Percentiles rank a stretch among this genome's conserved stretches.
Evolutionary conservation across 2,329 filamentous ascomycete species (phyloP).

Genomic region (Fusarium cicatricum): DNA sequence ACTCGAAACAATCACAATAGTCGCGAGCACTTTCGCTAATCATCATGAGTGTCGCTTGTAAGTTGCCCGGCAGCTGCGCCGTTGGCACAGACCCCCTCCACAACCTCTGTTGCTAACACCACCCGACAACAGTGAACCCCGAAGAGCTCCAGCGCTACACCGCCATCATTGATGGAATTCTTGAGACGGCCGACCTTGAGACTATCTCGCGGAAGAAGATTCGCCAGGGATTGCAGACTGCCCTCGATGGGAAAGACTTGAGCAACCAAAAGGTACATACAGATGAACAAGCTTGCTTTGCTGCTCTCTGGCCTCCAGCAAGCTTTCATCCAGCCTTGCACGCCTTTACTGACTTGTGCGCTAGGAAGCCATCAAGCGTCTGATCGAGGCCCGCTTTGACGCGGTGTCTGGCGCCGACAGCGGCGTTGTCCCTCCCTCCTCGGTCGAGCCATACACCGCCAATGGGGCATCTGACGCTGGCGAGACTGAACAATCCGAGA

Average conservation of each 20-base stretch:
- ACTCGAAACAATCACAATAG: slow-evolving; percentile 13
- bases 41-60: slow-evolving; percentile 43
- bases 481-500: slow-evolving; percentile 58
- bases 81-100: slow-evolving; percentile 16
- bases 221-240: slow-evolving; percentile 62
- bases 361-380: slow-evolving; percentile 70
- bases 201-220: slow-evolving; percentile 72
- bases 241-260: slow-evolving; percentile 65
- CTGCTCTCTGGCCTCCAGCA: neutral
- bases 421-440: slow-evolving; percentile 53
- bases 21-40: slow-evolving; percentile 2
- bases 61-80: slow-evolving; percentile 11
- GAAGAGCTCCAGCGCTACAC: slow-evolving; percentile 63
- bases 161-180: slow-evolving; percentile 66
- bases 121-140: slow-evolving; percentile 53
- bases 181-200: slow-evolving; percentile 64
- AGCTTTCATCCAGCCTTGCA: neutral
- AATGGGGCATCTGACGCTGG: slow-evolving; percentile 48
- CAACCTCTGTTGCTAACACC: slow-evolving; percentile 4
- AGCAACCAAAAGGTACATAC: slow-evolving; percentile 64
- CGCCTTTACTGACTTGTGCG: neutral
- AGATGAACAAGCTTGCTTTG: neutral
- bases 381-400: slow-evolving; percentile 80
- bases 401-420: slow-evolving; percentile 65
- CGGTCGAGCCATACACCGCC: slow-evolving; percentile 45